phyloP scores from a whole-genome alignment of 2,329 filamentous ascomycete genomes.

The Dactylellina parvicollis region DNA sequence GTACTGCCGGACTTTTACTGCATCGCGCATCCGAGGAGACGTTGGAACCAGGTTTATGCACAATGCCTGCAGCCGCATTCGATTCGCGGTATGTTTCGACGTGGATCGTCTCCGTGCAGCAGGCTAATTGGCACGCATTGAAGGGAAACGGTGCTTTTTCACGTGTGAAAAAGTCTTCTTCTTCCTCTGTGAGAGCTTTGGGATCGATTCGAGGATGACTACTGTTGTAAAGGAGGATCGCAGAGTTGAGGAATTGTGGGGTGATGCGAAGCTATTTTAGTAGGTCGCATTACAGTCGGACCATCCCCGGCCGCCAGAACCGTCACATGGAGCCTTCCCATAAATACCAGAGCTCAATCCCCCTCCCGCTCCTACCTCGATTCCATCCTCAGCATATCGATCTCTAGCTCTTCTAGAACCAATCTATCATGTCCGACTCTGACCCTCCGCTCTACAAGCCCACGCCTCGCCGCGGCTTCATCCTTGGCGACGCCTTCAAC shows the following conservation, averaged over 20 bases:
- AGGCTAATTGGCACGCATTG: too few relatives aligned
- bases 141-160: too few relatives aligned
- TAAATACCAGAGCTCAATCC: too few relatives aligned
- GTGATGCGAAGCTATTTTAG: background rate
- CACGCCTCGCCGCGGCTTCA: conserved; percentile 45
- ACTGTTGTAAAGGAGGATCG: too few relatives aligned
- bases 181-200: background rate
- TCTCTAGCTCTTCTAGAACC: background rate
- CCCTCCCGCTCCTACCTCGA: background rate
- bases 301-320: background rate
- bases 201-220: too few relatives aligned
- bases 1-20: too few relatives aligned
- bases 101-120: too few relatives aligned
- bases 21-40: too few relatives aligned
- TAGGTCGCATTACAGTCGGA: background rate
- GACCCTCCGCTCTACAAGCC: conserved; percentile 44
- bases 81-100: too few relatives aligned
- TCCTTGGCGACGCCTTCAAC: conserved; percentile 44
- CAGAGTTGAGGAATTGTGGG: background rate
- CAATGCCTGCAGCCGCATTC: too few relatives aligned
- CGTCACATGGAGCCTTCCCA: background rate
- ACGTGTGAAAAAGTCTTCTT: too few relatives aligned
- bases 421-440: conserved; percentile 29
- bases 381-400: background rate
- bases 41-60: too few relatives aligned